These are phyloP conservation scores for Podila epigama DNA, from an alignment of 192 early-diverging fungal genomes.

Conservation along the genomic window DNA sequence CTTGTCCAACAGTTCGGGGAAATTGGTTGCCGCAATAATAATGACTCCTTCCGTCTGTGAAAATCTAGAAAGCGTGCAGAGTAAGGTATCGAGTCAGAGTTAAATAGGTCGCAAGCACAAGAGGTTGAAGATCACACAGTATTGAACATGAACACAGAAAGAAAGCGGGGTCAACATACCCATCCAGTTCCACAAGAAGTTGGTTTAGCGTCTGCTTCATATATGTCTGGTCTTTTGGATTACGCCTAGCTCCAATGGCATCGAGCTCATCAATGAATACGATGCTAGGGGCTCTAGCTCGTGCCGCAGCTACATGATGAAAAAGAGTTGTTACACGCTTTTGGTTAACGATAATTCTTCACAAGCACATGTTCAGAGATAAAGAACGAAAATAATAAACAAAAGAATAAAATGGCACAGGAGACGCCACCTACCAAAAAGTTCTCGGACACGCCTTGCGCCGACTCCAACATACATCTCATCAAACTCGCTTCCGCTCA, in stretches of 20 bases:
- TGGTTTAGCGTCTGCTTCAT: slow-evolving; percentile 99
- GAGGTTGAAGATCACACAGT: no score
- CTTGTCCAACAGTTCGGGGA: slow-evolving; percentile 95
- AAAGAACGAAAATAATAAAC: background rate
- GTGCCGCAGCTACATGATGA: slow-evolving; percentile 77
- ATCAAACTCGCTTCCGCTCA: slow-evolving; percentile 98
- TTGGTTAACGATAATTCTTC: no score
- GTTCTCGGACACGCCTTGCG: slow-evolving; percentile 83
- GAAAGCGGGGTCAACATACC: slow-evolving; percentile 49
- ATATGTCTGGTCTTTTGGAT: slow-evolving; percentile 91
- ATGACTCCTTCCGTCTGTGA: slow-evolving; percentile 95
- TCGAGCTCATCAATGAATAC: slow-evolving; percentile 99
- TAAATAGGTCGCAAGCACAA: no score
- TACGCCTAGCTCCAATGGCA: slow-evolving; percentile 95
- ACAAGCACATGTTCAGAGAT: background rate
- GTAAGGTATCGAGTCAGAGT: background rate
- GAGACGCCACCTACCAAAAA: slow-evolving; percentile 66
- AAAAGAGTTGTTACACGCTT: no score
- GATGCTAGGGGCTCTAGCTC: slow-evolving; percentile 80
- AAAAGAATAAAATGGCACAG: background rate
- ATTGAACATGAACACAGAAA: background rate
- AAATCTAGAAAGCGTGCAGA: slow-evolving; percentile 66
- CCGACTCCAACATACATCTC: slow-evolving; percentile 99
- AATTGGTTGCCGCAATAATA: slow-evolving; percentile 99
- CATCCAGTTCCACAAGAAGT: slow-evolving; percentile 98